Evolutionary conservation across 2,329 filamentous ascomycete genomes (phyloP).

Genomic region (Penicillium griseofulvum): DNA sequence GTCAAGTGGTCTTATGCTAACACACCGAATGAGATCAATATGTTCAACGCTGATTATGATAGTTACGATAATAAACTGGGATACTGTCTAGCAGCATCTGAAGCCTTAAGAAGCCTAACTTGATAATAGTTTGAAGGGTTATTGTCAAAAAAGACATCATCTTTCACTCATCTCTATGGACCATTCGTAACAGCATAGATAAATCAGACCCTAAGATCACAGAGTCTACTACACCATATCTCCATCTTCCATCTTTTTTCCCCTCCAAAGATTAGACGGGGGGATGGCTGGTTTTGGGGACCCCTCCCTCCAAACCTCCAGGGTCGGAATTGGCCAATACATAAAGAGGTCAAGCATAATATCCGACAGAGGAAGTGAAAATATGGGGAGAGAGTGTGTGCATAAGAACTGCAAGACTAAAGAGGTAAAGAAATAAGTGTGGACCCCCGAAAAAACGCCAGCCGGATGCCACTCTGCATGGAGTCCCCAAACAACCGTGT

Average conservation of each 20-base stretch:
- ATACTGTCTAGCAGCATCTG: neutral
- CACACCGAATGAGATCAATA: neutral
- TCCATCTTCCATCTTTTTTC: conserved; percentile 14
- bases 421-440: conserved; percentile 28
- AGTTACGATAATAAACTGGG: neutral
- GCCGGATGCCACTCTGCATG: conserved; percentile 43
- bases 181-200: conserved; percentile 43
- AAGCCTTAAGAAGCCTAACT: too few species aligned
- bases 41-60: neutral
- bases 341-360: conserved; percentile 14
- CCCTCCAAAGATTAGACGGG: conserved; percentile 7
- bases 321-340: conserved; percentile 12
- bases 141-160: conserved; percentile 25
- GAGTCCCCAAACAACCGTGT: conserved; percentile 33
- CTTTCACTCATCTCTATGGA: conserved; percentile 41
- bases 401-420: conserved; percentile 20
- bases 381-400: conserved; percentile 26
- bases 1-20: neutral
- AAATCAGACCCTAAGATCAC: conserved; percentile 27
- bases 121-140: neutral
- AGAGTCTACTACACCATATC: conserved; percentile 24
- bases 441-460: conserved; percentile 43
- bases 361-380: conserved; percentile 23
- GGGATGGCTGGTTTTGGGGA: conserved; percentile 13
- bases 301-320: conserved; percentile 16